Evolutionary conservation across 768 basidiomycete genomes (phyloP).

Genomic region (Xerocomellus amylosporus): DNA sequence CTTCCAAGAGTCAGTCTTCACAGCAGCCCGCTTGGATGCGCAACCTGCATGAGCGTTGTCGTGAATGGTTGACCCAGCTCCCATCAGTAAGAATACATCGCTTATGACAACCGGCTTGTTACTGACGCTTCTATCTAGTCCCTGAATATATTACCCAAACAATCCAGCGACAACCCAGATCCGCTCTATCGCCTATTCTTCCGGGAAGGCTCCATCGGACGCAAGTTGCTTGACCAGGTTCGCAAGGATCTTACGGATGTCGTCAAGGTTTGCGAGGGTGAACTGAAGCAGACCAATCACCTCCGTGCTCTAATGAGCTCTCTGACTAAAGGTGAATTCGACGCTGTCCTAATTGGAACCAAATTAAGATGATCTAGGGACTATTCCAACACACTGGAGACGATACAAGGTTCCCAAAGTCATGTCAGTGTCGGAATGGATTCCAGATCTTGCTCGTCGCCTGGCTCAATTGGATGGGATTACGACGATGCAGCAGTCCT

Average conservation of each 20-base stretch:
- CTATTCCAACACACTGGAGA: slow-evolving; percentile 85
- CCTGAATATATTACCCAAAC: slow-evolving; percentile 63
- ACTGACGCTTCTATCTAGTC: slow-evolving; percentile 40
- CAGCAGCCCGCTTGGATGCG: slow-evolving; percentile 97
- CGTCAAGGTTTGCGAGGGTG: slow-evolving; percentile 80
- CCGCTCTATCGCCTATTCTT: slow-evolving; percentile 87
- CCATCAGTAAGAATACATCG: slow-evolving; percentile 56
- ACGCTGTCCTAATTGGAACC: neutral
- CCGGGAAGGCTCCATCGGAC: slow-evolving; percentile 81
- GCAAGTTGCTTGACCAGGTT: slow-evolving; percentile 74
- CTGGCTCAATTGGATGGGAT: slow-evolving; percentile 81
- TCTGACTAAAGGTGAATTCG: slow-evolving; percentile 76
- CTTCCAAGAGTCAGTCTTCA: slow-evolving; percentile 60
- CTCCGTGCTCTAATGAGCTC: slow-evolving; percentile 87
- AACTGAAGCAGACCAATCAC: slow-evolving; percentile 94
- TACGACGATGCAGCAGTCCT: slow-evolving; percentile 47
- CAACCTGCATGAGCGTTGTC: slow-evolving; percentile 72
- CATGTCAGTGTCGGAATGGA: slow-evolving; percentile 83
- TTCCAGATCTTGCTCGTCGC: slow-evolving; percentile 76
- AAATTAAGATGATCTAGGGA: slow-evolving; percentile 49
- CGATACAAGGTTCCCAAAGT: slow-evolving; percentile 83
- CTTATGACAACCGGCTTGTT: neutral
- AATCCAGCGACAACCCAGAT: slow-evolving; percentile 68
- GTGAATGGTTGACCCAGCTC: slow-evolving; percentile 76
- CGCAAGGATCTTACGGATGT: slow-evolving; percentile 79